Conservation (phyloP, 352 stramenopile species). For the Phytophthora agathidicida region DNA sequence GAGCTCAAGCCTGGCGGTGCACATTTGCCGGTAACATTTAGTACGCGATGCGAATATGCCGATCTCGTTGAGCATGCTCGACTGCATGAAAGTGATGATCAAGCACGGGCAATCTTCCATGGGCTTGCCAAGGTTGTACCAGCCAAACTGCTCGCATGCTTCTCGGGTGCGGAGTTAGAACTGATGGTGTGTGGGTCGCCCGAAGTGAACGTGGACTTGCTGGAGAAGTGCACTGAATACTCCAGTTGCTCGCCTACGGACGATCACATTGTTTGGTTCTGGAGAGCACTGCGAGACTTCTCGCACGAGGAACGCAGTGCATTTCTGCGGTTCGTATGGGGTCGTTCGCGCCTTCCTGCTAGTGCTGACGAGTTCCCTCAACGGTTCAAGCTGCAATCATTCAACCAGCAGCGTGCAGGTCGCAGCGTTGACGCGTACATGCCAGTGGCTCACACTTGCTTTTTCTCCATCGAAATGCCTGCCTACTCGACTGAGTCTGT, state of each 20-base stretch:
- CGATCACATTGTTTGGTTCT: slow-evolving; percentile 89
- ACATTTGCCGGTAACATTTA: slow-evolving; percentile 78
- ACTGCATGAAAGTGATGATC: slow-evolving; percentile 77
- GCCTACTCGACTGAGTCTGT: slow-evolving; percentile 90
- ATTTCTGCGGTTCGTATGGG: slow-evolving; percentile 93
- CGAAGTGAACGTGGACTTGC: slow-evolving; percentile 83
- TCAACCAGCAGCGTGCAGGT: slow-evolving; percentile 61
- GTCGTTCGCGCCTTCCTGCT: slow-evolving; percentile 86
- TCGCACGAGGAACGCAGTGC: slow-evolving; percentile 84
- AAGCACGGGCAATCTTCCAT: slow-evolving; percentile 50
- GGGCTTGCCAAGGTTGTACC: slow-evolving; percentile 85
- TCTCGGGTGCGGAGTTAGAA: slow-evolving; percentile 83
- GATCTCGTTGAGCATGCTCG: slow-evolving; percentile 83
- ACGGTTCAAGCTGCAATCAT: slow-evolving; percentile 92
- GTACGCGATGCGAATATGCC: slow-evolving; percentile 76
- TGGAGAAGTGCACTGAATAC: slow-evolving; percentile 88
- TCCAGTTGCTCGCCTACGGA: slow-evolving; percentile 75
- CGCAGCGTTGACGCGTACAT: slow-evolving; percentile 85
- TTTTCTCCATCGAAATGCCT: slow-evolving; percentile 97
- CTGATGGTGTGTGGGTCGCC: slow-evolving; percentile 85
- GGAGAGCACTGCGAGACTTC: slow-evolving; percentile 77
- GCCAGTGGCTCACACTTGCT: slow-evolving; percentile 98
- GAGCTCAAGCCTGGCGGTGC: slow-evolving; percentile 73
- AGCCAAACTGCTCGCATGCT: slow-evolving; percentile 70
- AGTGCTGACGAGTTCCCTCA: slow-evolving; percentile 87